Evolutionary conservation across 2,329 filamentous ascomycete species (phyloP), one percentile per base, ranked within the genome.

Genomic region (Apiospora marii): DNA sequence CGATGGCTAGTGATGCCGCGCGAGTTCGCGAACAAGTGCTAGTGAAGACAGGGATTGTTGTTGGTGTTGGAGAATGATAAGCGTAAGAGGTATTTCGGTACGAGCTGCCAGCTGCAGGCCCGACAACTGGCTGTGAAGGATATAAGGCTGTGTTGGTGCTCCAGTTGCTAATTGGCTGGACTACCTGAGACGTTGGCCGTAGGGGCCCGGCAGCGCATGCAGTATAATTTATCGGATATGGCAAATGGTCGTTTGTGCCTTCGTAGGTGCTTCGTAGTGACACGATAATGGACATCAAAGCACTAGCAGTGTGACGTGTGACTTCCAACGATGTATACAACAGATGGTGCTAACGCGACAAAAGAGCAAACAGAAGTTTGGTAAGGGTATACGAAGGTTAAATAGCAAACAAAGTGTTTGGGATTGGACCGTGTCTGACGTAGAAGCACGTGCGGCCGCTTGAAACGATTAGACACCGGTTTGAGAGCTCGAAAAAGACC

Each of bases 161-260:
- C n/a, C n/a, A 51, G 49, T 27, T 51, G 49, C 49, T 51, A 51
- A 51, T 51, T 22, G 22, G 49, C 49, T 51, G n/a, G 49, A 51
- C n/a, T 51, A 51, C n/a, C n/a, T 51, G n/a, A 51, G 49, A 51
- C 49, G 49, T 51, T 51, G n/a, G 49, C 49, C 8, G n/a, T 51
- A 51, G 49, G 6, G 49, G 49, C n/a, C 49, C n/a, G 49, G 49
- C n/a, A 51, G 49, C 49, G 49, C n/a, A 51, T 27, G n/a, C n/a
- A 51, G 49, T 51, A 51, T 51, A 27, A 13, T 51, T 27, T 51
- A 27, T 51, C 10, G 8, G 49, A 13, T 51, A 51, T 51, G 49
- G 49, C n/a, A 51, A 51, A 51, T 51, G n/a, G 49, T n/a, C 8
- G n/a, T 51, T 51, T 27, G n/a, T 7, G 49, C 49, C n/a, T 51